These are phyloP conservation scores for Arthrobotrys iridis DNA, from an alignment of 2,329 filamentous ascomycete species.

Conservation along the genomic window DNA sequence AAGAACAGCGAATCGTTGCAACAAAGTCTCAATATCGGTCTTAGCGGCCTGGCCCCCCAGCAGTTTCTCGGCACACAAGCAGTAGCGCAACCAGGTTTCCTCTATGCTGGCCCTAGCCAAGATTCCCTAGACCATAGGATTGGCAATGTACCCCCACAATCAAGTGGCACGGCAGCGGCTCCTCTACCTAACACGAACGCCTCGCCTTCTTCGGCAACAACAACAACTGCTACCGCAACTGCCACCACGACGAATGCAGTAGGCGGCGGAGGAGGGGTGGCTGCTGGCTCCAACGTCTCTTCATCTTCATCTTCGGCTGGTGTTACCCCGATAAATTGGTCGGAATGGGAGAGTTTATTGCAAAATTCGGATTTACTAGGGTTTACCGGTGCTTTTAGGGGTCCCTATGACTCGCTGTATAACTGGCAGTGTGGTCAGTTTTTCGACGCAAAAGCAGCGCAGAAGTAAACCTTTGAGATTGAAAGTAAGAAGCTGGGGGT, in stretches of 20 bases:
- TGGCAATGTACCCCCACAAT: conserved; percentile 1
- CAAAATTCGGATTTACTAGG: conserved; percentile 50
- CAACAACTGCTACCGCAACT: background rate
- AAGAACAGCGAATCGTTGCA: background rate
- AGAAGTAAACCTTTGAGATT: background rate
- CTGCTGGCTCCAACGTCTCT: background rate
- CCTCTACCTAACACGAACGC: background rate
- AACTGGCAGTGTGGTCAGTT: conserved; percentile 4
- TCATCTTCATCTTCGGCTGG: conserved; percentile 19
- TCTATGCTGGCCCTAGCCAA: background rate
- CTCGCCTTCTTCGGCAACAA: background rate
- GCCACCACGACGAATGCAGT: background rate
- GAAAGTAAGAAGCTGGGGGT: background rate
- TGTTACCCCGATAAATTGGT: conserved; percentile 50
- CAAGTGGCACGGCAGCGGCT: conserved; percentile 1
- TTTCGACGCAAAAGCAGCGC: too few species aligned
- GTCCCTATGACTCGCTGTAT: conserved; percentile 10
- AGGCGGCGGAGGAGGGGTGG: background rate
- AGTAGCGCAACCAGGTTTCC: conserved; percentile 5
- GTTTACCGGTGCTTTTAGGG: conserved; percentile 30
- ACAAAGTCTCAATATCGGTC: background rate
- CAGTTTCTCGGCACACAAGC: background rate
- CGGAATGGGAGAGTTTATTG: conserved; percentile 46
- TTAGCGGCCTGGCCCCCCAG: background rate
- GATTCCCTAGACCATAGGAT: background rate